Conservation (phyloP, 2,329 filamentous ascomycete species). For the Colletotrichum sansevieriae region DNA sequence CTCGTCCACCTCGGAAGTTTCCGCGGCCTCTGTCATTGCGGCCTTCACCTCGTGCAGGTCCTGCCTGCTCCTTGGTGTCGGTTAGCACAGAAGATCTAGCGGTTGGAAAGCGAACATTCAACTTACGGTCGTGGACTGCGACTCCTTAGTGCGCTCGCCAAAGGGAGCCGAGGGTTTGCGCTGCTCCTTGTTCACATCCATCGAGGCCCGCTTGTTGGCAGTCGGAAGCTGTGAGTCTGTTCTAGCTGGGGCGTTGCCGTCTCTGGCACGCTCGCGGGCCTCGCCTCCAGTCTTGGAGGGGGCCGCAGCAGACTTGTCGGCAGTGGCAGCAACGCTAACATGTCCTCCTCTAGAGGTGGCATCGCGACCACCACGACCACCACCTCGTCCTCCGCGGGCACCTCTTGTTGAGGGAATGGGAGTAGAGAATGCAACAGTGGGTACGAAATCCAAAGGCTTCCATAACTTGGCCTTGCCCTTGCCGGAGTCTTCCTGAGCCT, state of each 20-base stretch:
- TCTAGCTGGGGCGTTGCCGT: conserved; percentile 52
- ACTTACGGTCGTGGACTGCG: conserved; percentile 35
- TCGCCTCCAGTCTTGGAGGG: conserved; percentile 50
- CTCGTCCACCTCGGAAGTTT: conserved; percentile 58
- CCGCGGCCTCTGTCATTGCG: conserved; percentile 59
- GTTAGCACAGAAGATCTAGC: conserved; percentile 29
- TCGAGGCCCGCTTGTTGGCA: conserved; percentile 59
- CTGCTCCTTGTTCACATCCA: conserved; percentile 60
- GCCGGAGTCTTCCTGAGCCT: conserved; percentile 68
- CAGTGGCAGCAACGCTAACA: conserved; percentile 42
- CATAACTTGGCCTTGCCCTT: conserved; percentile 81
- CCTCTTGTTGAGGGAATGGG: conserved; percentile 72
- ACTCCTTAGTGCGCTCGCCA: conserved; percentile 52
- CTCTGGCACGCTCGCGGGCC: conserved; percentile 52
- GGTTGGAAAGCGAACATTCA: neutral
- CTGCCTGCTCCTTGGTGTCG: conserved; percentile 46
- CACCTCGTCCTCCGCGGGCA: conserved; percentile 62
- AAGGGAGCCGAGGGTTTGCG: conserved; percentile 57
- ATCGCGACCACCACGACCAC: conserved; percentile 59
- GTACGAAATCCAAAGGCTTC: conserved; percentile 85
- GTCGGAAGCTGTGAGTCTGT: conserved; percentile 52
- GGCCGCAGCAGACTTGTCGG: conserved; percentile 54
- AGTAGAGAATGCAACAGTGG: conserved; percentile 88
- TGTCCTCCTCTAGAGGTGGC: conserved; percentile 48
- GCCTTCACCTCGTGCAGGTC: conserved; percentile 50